A percentile compares a stretch with the other conserved stretches of the same genome.
Conservation (phyloP, 352 stramenopile species). For the Peronospora farinosa region DNA sequence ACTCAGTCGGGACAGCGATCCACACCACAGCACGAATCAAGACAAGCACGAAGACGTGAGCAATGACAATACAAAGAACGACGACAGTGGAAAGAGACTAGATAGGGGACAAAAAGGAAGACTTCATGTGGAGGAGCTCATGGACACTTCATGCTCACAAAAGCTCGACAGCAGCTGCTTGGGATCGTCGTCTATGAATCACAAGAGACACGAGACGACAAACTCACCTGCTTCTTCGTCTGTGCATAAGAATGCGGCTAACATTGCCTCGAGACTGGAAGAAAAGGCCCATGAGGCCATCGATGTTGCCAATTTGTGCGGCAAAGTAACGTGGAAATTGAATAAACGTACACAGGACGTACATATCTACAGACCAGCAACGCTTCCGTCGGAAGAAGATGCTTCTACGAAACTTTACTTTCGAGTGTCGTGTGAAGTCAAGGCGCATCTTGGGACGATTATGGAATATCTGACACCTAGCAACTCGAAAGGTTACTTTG, state of each 20-base stretch:
- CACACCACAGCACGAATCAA: constrained; percentile 21
- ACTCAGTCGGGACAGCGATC: constrained; percentile 26
- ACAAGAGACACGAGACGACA: constrained; percentile 13
- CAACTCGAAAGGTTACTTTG: constrained; percentile 66
- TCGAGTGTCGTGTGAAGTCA: constrained; percentile 78
- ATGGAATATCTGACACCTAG: constrained; percentile 73
- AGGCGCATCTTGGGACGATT: constrained; percentile 67
- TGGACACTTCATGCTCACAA: constrained; percentile 15
- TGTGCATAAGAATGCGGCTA: constrained; percentile 35
- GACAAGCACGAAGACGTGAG: constrained; percentile 18
- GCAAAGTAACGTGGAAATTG: constrained; percentile 57
- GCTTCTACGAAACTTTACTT: constrained; percentile 64
- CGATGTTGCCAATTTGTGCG: constrained; percentile 48
- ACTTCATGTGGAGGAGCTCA: constrained; percentile 40
- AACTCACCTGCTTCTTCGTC: constrained; percentile 27
- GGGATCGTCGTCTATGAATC: constrained; percentile 8
- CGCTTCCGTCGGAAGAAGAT: constrained; percentile 38
- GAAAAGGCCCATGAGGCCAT: constrained; percentile 70
- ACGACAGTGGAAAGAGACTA: constrained; percentile 1
- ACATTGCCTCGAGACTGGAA: constrained; percentile 58
- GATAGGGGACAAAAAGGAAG: constrained; percentile 41
- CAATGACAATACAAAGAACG: constrained; percentile 8
- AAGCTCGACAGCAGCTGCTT: constrained; percentile 13
- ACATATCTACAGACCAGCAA: constrained; percentile 59
- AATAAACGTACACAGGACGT: constrained; percentile 78